phyloP scores from a whole-genome alignment of 495 filamentous ascomycete genomes.

The Neurospora discreta region DNA sequence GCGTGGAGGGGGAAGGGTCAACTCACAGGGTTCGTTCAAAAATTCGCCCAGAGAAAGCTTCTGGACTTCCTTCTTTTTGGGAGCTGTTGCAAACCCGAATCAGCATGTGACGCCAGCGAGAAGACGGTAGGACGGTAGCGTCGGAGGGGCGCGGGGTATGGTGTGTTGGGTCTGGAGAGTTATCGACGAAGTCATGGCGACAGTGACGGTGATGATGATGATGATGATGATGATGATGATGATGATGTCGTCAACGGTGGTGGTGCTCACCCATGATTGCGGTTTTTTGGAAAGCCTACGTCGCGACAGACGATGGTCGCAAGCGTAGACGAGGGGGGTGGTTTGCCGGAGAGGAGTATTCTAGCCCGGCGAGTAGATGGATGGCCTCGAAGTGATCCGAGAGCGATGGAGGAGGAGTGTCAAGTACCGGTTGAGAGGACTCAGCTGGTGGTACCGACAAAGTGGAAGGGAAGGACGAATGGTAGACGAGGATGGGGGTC shows the following conservation, averaged over 20 bases:
- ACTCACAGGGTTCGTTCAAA: slow-evolving; percentile 72
- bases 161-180: not conserved
- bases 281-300: slow-evolving; percentile 33
- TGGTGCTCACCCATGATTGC: slow-evolving; percentile 78
- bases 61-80: slow-evolving; percentile 73
- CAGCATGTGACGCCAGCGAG: slow-evolving; percentile 15
- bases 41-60: slow-evolving; percentile 94
- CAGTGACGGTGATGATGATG: not conserved
- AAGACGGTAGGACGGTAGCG: slow-evolving; percentile 3
- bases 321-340: slow-evolving; percentile 30
- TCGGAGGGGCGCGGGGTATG: slow-evolving; percentile 6
- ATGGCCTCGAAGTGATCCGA: not conserved
- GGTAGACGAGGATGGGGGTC: not conserved
- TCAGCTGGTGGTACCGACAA: not conserved
- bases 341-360: slow-evolving; percentile 6
- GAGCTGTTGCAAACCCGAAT: slow-evolving; percentile 48
- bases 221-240: not conserved
- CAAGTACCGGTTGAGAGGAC: not conserved
- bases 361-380: not conserved
- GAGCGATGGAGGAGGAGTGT: not conserved
- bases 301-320: slow-evolving; percentile 29
- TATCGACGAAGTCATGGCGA: slow-evolving; percentile 1
- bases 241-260: slow-evolving; percentile 6
- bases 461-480: not conserved
- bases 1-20: slow-evolving; percentile 16